These are phyloP conservation scores for Arachnomyces sp. DNA, from an alignment of 2,329 filamentous ascomycete genomes.

Conservation along the genomic window DNA sequence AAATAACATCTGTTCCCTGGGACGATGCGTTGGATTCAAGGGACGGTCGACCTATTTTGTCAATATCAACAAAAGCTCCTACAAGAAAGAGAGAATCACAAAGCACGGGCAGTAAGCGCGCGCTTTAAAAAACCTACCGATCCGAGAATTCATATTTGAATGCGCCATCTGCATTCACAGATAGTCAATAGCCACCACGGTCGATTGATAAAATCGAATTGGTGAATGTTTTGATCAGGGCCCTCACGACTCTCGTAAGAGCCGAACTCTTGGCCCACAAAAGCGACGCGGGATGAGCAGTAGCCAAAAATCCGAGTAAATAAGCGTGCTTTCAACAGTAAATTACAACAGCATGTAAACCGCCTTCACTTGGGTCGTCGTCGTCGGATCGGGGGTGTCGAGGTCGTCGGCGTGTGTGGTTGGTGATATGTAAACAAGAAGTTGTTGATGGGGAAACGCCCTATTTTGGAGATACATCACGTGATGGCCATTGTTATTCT, in stretches of 20 bases:
- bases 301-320: too few relatives aligned
- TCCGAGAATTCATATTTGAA: conserved; percentile 25
- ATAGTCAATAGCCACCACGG: conserved; percentile 17
- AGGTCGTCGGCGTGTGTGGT: conserved; percentile 3
- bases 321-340: too few relatives aligned
- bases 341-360: too few relatives aligned
- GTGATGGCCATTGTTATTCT: background rate
- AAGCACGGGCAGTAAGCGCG: conserved; percentile 5
- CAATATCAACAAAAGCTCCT: conserved; percentile 8
- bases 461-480: background rate
- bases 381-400: background rate
- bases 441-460: conserved; percentile 18
- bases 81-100: conserved; percentile 11
- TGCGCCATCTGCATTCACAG: conserved; percentile 6
- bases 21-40: conserved; percentile 31
- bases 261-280: too few relatives aligned
- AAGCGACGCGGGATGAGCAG: too few relatives aligned
- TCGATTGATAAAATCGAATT: too few relatives aligned
- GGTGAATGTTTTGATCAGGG: too few relatives aligned
- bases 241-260: too few relatives aligned
- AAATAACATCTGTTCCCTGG: conserved; percentile 30
- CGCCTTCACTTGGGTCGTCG: too few relatives aligned
- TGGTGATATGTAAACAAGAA: conserved; percentile 11
- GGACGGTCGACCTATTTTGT: conserved; percentile 26
- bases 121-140: conserved; percentile 18